Percentiles rank a stretch among this genome's conserved stretches.
phyloP scores from a whole-genome alignment of 331 rosid genomes.

The Telfairia occidentalis region DNA sequence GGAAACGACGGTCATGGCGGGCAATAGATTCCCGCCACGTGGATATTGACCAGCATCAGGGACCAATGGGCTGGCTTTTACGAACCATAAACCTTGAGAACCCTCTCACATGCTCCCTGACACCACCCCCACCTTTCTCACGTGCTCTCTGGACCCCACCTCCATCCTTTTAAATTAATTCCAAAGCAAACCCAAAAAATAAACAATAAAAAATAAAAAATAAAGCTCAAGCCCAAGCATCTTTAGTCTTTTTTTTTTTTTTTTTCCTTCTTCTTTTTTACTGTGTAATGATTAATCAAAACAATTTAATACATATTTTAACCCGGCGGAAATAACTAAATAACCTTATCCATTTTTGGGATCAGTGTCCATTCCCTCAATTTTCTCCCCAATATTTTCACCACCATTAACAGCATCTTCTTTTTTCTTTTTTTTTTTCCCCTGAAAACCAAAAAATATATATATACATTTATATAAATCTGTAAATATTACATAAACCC shows the following conservation, averaged over 20 bases:
- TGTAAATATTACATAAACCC: not conserved
- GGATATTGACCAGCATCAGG: constrained; percentile 22
- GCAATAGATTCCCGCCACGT: constrained; percentile 31
- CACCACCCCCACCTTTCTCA: constrained; percentile 54
- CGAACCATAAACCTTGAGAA: constrained; percentile 28
- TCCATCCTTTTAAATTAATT: constrained; percentile 5
- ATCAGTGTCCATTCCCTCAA: not conserved
- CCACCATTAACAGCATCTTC: not conserved
- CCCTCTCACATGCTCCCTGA: constrained; percentile 84
- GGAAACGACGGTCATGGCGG: constrained; percentile 16
- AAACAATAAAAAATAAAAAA: not conserved
- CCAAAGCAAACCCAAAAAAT: not conserved
- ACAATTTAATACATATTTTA: not conserved
- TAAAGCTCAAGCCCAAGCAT: not conserved
- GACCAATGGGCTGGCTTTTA: constrained; percentile 23
- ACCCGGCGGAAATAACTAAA: not conserved
- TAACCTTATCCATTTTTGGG: constrained; percentile 10
- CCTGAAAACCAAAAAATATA: not conserved
- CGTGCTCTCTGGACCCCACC: constrained; percentile 53
- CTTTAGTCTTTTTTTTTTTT: not conserved
- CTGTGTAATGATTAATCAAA: not conserved
- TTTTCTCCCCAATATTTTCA: not conserved
- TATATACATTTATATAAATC: not conserved
- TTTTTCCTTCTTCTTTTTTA: not conserved
- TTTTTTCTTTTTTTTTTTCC: too few relatives aligned